A percentile compares a stretch with the other conserved stretches of the same genome.
phyloP scores from a whole-genome alignment of 805 yeast genomes.

The Starmerella floris region DNA sequence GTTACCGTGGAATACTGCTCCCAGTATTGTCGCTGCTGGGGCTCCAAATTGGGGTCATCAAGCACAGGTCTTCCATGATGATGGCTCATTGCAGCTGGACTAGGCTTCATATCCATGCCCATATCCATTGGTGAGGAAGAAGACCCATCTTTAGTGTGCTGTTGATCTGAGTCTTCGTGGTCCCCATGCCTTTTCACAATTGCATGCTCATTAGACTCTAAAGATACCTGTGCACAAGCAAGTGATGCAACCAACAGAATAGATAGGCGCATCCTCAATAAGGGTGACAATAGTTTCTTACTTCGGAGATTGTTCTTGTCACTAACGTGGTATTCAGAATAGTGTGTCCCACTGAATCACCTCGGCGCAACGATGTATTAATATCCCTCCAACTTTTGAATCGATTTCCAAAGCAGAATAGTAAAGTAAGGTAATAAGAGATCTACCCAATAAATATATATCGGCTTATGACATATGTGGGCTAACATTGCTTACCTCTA shows the following conservation, averaged over 20 bases:
- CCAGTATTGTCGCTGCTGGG: constrained; percentile 70
- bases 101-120: constrained; percentile 11
- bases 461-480: too few relatives aligned
- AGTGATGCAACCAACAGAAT: background rate
- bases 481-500: background rate
- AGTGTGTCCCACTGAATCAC: too few relatives aligned
- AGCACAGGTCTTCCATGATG: constrained; percentile 35
- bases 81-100: constrained; percentile 18
- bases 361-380: too few relatives aligned
- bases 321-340: too few relatives aligned
- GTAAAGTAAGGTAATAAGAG: too few relatives aligned
- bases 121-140: background rate
- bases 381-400: too few relatives aligned
- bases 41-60: constrained; percentile 44
- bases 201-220: background rate
- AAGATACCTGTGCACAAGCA: background rate
- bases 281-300: too few relatives aligned
- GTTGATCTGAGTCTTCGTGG: background rate
- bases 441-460: too few relatives aligned
- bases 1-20: constrained; percentile 63
- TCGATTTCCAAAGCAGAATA: too few relatives aligned
- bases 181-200: background rate
- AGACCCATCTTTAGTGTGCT: background rate
- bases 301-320: too few relatives aligned
- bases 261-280: background rate